Evolutionary conservation across 2,329 filamentous ascomycete species (phyloP).

Genomic region (Neofusicoccum laricinum): DNA sequence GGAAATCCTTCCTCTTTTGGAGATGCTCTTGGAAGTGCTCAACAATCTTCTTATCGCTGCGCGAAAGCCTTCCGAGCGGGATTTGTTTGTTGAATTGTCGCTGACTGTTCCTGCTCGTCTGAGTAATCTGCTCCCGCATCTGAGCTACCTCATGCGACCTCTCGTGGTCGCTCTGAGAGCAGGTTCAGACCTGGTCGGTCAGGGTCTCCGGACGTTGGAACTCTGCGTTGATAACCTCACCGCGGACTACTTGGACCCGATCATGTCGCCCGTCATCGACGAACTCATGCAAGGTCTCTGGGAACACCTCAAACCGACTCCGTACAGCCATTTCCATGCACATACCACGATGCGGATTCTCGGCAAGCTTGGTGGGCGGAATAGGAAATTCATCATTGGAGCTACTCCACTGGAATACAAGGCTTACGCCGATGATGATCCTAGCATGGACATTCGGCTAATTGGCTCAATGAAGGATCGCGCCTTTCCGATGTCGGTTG

Average conservation of each 20-base stretch:
- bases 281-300: constrained; percentile 97
- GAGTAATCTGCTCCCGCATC: constrained; percentile 89
- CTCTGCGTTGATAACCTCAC: constrained; percentile 98
- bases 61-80: constrained; percentile 82
- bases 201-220: constrained; percentile 88
- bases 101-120: constrained; percentile 92
- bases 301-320: constrained; percentile 88
- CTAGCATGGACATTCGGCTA: constrained; percentile 84
- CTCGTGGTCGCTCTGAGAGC: constrained; percentile 92
- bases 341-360: constrained; percentile 98
- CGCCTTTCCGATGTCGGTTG: constrained; percentile 81
- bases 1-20: constrained; percentile 89
- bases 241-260: constrained; percentile 94
- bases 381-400: constrained; percentile 91
- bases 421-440: constrained; percentile 79
- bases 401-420: constrained; percentile 81
- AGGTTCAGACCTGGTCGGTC: constrained; percentile 89
- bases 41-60: constrained; percentile 92
- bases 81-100: constrained; percentile 95
- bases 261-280: constrained; percentile 98
- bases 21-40: constrained; percentile 96
- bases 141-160: constrained; percentile 95
- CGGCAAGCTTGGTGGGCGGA: constrained; percentile 91
- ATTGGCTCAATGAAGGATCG: constrained; percentile 87
- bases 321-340: constrained; percentile 95